These are phyloP conservation scores for Phalaenopsis equestris DNA, from an alignment of 106 monocot species.

Conservation along the genomic window DNA sequence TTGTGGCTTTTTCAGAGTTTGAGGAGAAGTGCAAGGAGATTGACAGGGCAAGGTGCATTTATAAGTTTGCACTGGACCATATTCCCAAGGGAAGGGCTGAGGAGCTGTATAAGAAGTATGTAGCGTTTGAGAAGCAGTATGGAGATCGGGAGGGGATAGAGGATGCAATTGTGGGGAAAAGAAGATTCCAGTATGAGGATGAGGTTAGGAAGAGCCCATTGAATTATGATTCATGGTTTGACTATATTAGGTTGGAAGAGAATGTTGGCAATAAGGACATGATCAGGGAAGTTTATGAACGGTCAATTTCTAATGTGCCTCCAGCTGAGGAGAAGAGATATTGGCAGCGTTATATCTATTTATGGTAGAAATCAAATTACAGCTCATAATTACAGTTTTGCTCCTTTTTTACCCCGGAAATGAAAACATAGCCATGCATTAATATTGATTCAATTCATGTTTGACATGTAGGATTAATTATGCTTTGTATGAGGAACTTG, in stretches of 20 bases:
- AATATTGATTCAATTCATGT: neutral
- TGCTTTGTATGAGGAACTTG: constrained; percentile 86
- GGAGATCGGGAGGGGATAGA: constrained; percentile 87
- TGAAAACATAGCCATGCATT: neutral
- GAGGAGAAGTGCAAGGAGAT: constrained; percentile 86
- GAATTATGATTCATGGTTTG: constrained; percentile 88
- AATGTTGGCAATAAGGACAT: constrained; percentile 62
- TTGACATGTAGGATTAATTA: constrained; percentile 62
- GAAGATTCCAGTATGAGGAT: constrained; percentile 91
- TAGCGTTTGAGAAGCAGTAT: constrained; percentile 91
- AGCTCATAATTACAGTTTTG: neutral
- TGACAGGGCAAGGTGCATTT: constrained; percentile 73
- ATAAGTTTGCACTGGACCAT: constrained; percentile 75
- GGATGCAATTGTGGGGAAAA: constrained; percentile 86
- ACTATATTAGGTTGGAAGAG: constrained; percentile 87
- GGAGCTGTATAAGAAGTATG: constrained; percentile 67
- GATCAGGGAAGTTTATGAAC: constrained; percentile 84
- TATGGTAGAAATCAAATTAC: constrained; percentile 34
- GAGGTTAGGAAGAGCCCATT: constrained; percentile 82
- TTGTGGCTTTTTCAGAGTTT: constrained; percentile 88
- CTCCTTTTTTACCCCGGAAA: neutral
- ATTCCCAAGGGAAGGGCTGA: constrained; percentile 83
- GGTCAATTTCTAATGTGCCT: constrained; percentile 75
- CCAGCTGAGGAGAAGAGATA: constrained; percentile 95
- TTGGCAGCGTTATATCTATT: constrained; percentile 92